Evolutionary conservation across 1,139 yeast genomes (phyloP).

Genomic region (Sugiyamaella xylanicola): DNA sequence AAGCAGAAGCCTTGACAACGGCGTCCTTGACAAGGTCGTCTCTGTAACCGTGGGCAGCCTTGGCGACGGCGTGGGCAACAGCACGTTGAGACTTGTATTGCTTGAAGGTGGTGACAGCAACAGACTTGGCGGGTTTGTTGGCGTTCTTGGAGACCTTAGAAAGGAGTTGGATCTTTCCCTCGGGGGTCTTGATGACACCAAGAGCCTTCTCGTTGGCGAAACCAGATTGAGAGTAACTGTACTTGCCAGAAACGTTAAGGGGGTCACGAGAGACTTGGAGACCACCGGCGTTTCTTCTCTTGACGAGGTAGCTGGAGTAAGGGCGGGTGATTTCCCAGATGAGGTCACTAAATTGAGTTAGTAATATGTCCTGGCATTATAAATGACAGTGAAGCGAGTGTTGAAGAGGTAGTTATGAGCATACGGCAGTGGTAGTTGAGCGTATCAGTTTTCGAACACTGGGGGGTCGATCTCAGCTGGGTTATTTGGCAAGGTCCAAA

Average conservation of each 20-base stretch:
- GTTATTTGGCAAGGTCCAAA: too few relatives aligned
- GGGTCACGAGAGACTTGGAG: slow-evolving; percentile 52
- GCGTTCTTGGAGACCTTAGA: slow-evolving; percentile 48
- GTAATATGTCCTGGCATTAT: neutral
- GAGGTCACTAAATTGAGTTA: slow-evolving; percentile 45
- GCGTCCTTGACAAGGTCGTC: slow-evolving; percentile 51
- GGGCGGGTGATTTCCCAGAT: slow-evolving; percentile 54
- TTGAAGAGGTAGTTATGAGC: neutral
- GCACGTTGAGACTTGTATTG: slow-evolving; percentile 48
- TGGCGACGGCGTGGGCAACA: slow-evolving; percentile 50
- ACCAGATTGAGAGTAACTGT: slow-evolving; percentile 52
- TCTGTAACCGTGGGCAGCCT: slow-evolving; percentile 51
- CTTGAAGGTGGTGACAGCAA: slow-evolving; percentile 46
- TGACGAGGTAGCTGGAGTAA: slow-evolving; percentile 51
- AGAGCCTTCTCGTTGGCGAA: slow-evolving; percentile 52
- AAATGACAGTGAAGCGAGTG: too few relatives aligned
- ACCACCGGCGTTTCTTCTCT: slow-evolving; percentile 47
- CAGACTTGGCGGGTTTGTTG: slow-evolving; percentile 49
- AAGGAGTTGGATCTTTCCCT: slow-evolving; percentile 47
- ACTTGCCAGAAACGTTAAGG: slow-evolving; percentile 50
- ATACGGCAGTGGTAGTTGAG: neutral
- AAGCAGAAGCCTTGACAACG: slow-evolving; percentile 50
- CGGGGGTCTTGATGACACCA: slow-evolving; percentile 45
- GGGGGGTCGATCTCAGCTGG: too few relatives aligned
- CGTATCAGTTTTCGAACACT: too few relatives aligned